A percentile compares a stretch with the other conserved stretches of the same genome.
Evolutionary conservation across 2,329 filamentous ascomycete genomes (phyloP).

Genomic region (Aspergillus texensis): DNA sequence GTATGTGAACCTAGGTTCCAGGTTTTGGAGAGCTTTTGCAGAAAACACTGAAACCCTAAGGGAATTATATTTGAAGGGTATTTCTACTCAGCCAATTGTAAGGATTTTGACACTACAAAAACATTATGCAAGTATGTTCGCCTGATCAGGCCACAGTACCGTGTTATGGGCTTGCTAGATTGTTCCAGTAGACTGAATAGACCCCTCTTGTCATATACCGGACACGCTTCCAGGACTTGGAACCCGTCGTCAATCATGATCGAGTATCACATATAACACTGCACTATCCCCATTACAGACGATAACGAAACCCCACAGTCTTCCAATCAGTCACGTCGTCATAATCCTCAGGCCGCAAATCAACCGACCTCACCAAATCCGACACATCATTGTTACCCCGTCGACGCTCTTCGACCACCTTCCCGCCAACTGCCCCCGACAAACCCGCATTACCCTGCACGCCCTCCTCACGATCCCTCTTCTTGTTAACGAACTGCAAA

Average conservation of each 20-base stretch:
- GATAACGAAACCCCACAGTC: constrained; percentile 61
- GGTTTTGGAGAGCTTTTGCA: too few species aligned
- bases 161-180: too few species aligned
- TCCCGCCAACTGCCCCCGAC: constrained; percentile 46
- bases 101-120: too few species aligned
- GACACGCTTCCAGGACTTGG: not conserved
- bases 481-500: constrained; percentile 50
- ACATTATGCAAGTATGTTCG: too few species aligned
- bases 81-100: too few species aligned
- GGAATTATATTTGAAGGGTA: too few species aligned
- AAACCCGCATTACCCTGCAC: constrained; percentile 24
- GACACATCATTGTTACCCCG: constrained; percentile 42
- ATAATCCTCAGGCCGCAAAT: constrained; percentile 51
- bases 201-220: too few species aligned
- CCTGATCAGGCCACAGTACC: too few species aligned
- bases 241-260: not conserved
- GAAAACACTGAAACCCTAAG: not conserved
- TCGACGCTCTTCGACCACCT: constrained; percentile 32
- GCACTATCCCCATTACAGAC: constrained; percentile 26
- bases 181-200: too few species aligned
- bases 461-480: constrained; percentile 45
- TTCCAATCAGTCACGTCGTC: constrained; percentile 65
- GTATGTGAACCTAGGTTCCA: too few species aligned
- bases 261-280: not conserved
- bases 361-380: constrained; percentile 31